Percentiles rank a stretch among this genome's conserved stretches.
These are phyloP conservation scores for Dioscorea zingiberensis DNA, from an alignment of 106 monocot species.

Conservation along the genomic window DNA sequence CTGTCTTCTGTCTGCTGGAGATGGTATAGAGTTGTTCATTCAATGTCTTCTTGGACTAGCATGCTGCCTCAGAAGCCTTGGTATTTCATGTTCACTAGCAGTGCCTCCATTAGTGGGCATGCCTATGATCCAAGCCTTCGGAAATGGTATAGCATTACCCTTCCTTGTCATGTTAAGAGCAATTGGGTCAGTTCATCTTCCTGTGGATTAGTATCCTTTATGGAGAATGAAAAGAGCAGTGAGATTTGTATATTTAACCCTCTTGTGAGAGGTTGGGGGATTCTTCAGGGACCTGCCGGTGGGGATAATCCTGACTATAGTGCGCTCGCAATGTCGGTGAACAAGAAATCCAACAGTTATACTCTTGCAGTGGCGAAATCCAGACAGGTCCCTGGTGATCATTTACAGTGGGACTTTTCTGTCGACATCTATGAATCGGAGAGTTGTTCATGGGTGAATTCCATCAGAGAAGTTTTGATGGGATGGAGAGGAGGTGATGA, in stretches of 20 bases:
- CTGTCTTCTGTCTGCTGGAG: slow-evolving; percentile 59
- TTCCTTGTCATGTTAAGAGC: slow-evolving; percentile 63
- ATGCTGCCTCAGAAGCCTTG: slow-evolving; percentile 53
- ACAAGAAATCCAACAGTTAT: slow-evolving; percentile 31
- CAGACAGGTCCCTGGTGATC: slow-evolving; percentile 51
- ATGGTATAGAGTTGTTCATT: slow-evolving; percentile 50
- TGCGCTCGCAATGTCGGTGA: slow-evolving; percentile 42
- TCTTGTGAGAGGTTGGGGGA: slow-evolving; percentile 42
- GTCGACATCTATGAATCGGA: slow-evolving; percentile 61
- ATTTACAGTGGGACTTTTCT: slow-evolving; percentile 59
- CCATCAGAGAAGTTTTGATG: slow-evolving; percentile 30
- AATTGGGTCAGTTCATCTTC: slow-evolving; percentile 63
- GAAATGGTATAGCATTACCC: slow-evolving; percentile 63
- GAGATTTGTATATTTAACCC: slow-evolving; percentile 72
- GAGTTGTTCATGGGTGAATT: slow-evolving; percentile 31
- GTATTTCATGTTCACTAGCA: slow-evolving; percentile 87
- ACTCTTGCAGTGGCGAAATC: slow-evolving; percentile 46
- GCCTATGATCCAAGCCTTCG: slow-evolving; percentile 54
- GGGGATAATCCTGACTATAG: slow-evolving; percentile 48
- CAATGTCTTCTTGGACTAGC: slow-evolving; percentile 22
- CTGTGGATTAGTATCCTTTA: slow-evolving; percentile 61
- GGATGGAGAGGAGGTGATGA: slow-evolving; percentile 83
- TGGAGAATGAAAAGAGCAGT: slow-evolving; percentile 60
- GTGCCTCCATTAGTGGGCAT: slow-evolving; percentile 28
- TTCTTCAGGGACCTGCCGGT: slow-evolving; percentile 38